A percentile compares a stretch with the other conserved stretches of the same genome.
phyloP scores from a whole-genome alignment of 108 stramenopile species.

The Fragilaria radians region DNA sequence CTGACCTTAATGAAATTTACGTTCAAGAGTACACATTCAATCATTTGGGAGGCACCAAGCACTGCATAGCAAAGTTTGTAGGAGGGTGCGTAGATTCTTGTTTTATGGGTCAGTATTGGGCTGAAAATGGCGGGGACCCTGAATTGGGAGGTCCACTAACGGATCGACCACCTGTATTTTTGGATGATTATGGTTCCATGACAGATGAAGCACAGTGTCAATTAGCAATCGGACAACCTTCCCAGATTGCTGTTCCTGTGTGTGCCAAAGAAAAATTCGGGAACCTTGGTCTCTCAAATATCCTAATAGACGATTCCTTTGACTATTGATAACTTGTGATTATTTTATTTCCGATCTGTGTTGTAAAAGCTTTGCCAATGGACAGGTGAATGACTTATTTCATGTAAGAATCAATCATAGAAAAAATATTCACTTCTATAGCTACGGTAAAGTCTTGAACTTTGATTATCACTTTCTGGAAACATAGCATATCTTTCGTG shows the following conservation, averaged over 20 bases:
- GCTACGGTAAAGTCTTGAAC: too few species aligned
- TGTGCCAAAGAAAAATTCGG: neutral
- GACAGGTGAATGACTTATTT: too few species aligned
- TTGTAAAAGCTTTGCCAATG: too few species aligned
- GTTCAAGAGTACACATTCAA: constrained; percentile 1
- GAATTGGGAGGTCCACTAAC: neutral
- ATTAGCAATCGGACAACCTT: neutral
- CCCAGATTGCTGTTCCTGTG: neutral
- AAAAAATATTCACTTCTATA: too few species aligned
- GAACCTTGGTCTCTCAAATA: too few species aligned
- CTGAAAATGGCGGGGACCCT: neutral
- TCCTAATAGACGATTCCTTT: too few species aligned
- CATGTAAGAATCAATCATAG: too few species aligned
- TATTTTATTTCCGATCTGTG: too few species aligned
- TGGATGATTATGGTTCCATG: neutral
- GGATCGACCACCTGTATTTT: neutral
- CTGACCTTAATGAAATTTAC: neutral
- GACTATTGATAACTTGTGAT: too few species aligned
- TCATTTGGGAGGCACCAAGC: neutral
- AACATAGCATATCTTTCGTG: too few species aligned
- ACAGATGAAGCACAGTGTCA: neutral
- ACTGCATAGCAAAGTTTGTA: neutral
- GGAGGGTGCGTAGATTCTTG: neutral
- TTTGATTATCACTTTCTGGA: too few species aligned
- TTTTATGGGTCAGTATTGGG: neutral